A percentile compares a stretch with the other conserved stretches of the same genome.
Evolutionary conservation across 2,329 filamentous ascomycete species (phyloP).

Genomic region (Aspergillus sp.): DNA sequence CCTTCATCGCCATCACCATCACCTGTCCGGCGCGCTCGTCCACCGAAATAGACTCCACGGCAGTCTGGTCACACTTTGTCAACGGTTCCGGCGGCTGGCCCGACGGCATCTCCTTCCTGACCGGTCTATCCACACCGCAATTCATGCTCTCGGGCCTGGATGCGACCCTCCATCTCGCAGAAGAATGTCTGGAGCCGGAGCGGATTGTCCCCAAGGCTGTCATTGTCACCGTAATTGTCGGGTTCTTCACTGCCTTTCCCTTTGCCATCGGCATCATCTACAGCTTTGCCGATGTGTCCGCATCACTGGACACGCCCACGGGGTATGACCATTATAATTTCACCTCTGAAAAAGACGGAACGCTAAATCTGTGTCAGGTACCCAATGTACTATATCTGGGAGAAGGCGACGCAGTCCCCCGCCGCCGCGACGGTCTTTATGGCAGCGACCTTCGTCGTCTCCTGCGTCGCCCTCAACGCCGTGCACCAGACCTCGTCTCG

Average conservation of each 20-base stretch:
- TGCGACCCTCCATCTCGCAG: constrained; percentile 22
- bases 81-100: constrained; percentile 24
- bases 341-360: too few relatives aligned
- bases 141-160: constrained; percentile 26
- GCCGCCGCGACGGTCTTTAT: constrained; percentile 21
- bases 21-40: constrained; percentile 20
- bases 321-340: constrained; percentile 9
- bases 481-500: constrained; percentile 29
- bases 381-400: constrained; percentile 24
- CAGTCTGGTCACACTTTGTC: constrained; percentile 16
- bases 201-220: constrained; percentile 22
- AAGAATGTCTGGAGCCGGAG: constrained; percentile 24
- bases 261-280: constrained; percentile 22
- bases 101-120: constrained; percentile 23
- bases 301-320: constrained; percentile 15
- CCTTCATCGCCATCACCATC: constrained; percentile 21
- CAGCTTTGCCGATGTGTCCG: constrained; percentile 14
- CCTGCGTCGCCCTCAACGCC: constrained; percentile 20
- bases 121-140: constrained; percentile 22
- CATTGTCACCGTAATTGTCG: constrained; percentile 18
- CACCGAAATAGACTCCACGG: constrained; percentile 11
- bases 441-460: constrained; percentile 15
- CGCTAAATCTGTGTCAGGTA: constrained; percentile 8
- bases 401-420: constrained; percentile 21
- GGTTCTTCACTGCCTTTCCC: constrained; percentile 22